These are phyloP conservation scores for Eucalyptus sp. DNA, from an alignment of 345 rosid genomes.

Conservation along the genomic window DNA sequence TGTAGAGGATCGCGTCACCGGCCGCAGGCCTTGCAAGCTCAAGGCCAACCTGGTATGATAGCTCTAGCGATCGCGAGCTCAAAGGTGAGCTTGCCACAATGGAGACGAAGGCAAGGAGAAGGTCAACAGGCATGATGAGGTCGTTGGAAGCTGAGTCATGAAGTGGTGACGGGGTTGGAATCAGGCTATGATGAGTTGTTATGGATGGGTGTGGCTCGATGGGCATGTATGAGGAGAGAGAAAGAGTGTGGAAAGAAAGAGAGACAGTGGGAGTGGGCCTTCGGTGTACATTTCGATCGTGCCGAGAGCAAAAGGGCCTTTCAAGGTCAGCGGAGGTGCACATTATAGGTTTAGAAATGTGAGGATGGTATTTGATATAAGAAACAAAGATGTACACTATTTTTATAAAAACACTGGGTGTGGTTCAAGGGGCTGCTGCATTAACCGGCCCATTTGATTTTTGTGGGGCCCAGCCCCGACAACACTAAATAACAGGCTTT, in stretches of 20 bases:
- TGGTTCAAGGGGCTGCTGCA: not conserved
- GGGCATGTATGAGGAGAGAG: not conserved
- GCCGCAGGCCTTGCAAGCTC: not conserved
- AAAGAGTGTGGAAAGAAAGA: not conserved
- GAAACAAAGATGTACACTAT: not conserved
- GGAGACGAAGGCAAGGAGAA: not conserved
- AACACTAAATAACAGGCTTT: not conserved
- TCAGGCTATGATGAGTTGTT: not conserved
- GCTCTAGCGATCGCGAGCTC: not conserved
- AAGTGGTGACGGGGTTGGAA: not conserved
- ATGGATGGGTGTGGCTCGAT: not conserved
- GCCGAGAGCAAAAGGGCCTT: not conserved
- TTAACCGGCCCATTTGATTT: not conserved
- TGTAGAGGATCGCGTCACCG: not conserved
- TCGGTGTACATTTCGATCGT: not conserved
- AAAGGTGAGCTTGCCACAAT: not conserved
- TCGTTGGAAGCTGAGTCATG: not conserved
- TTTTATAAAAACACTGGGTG: not conserved
- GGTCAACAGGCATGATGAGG: not conserved
- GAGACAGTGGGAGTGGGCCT: not conserved
- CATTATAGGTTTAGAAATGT: not conserved
- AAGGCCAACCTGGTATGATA: not conserved
- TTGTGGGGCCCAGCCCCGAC: not conserved
- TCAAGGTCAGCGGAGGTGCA: rapidly evolving
- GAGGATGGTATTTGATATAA: not conserved